Evolutionary conservation across 257 asterid species (phyloP).

Genomic region (Lycium ferocissimum): DNA sequence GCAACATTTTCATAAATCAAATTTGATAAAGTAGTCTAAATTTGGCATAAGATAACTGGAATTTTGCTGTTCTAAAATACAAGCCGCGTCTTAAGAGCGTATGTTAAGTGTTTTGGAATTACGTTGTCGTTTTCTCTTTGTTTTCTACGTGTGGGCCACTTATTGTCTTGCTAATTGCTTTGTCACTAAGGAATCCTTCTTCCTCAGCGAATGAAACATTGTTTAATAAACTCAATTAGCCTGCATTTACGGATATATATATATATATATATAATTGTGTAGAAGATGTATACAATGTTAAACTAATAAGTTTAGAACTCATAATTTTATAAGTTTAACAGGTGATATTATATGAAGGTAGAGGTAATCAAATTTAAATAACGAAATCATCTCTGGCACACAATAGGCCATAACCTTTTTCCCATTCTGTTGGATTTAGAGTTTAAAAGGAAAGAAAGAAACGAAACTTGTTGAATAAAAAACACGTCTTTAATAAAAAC

Average conservation of each 20-base stretch:
- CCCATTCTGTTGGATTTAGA: neutral
- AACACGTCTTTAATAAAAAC: neutral
- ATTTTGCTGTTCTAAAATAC: neutral
- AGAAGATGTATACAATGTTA: too few relatives aligned
- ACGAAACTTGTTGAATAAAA: neutral
- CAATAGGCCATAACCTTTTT: neutral
- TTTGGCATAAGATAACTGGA: neutral
- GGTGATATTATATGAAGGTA: too few relatives aligned
- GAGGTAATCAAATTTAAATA: neutral
- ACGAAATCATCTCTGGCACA: neutral
- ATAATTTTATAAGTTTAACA: neutral
- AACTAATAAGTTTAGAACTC: neutral
- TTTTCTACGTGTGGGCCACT: neutral
- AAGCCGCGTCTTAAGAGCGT: neutral
- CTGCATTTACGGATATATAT: too few relatives aligned
- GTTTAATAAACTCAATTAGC: neutral
- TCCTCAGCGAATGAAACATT: too few relatives aligned
- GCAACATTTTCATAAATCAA: neutral
- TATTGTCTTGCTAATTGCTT: neutral
- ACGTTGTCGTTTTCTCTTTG: neutral
- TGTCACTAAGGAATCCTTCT: neutral
- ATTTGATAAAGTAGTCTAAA: neutral
- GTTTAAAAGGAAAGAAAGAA: neutral
- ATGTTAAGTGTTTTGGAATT: neutral
- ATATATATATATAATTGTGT: neutral